A percentile compares a stretch with the other conserved stretches of the same genome.
Conservation (phyloP, 1,284 basidiomycete species). For the Malassezia furfur region DNA sequence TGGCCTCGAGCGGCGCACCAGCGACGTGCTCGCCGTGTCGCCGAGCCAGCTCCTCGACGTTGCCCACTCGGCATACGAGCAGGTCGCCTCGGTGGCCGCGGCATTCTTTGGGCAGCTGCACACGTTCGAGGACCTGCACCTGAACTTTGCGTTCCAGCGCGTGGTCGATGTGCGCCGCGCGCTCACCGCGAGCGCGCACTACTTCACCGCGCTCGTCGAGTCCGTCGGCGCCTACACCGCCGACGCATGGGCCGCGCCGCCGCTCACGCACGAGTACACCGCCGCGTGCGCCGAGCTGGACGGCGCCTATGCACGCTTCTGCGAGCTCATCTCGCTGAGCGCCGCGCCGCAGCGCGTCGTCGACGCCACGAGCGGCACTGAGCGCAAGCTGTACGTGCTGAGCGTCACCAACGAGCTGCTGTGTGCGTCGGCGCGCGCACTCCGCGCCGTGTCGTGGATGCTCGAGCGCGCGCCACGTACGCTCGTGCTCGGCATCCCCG, state of each 20-base stretch:
- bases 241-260: neutral
- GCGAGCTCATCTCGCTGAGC: neutral
- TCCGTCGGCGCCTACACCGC: conserved; percentile 48
- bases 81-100: conserved; percentile 79
- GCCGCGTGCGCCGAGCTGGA: neutral
- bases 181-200: conserved; percentile 78
- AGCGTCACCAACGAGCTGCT: neutral
- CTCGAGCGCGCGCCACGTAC: conserved; percentile 16
- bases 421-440: neutral
- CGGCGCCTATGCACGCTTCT: neutral
- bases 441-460: conserved; percentile 22
- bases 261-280: neutral
- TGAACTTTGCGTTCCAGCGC: conserved; percentile 75
- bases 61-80: conserved; percentile 55
- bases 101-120: conserved; percentile 95
- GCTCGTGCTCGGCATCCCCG: conserved; percentile 24
- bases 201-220: neutral
- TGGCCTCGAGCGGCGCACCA: neutral
- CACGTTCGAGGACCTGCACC: conserved; percentile 73
- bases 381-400: conserved; percentile 20
- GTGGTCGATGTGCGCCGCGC: conserved; percentile 71
- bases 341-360: neutral
- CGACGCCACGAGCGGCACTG: neutral
- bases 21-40: neutral
- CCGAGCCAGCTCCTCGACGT: conserved; percentile 49